Base-by-base conservation (phyloP, 139 green algal species). In the Ettlia oleoabundans region DNA sequence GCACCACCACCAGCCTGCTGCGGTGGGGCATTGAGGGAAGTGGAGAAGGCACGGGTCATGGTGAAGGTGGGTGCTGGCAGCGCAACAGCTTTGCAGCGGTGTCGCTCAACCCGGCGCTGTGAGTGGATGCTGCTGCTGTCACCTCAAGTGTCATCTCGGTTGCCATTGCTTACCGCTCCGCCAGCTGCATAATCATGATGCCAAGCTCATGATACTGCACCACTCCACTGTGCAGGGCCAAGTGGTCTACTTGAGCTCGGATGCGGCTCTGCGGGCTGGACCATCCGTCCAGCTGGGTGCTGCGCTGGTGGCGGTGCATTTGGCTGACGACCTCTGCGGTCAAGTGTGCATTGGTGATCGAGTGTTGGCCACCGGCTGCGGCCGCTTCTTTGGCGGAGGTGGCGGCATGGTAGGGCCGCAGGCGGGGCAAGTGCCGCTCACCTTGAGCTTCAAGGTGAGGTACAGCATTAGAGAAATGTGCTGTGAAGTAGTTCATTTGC, bases 41-140 rank as follows among this genome's bases (percentile, higher is more conserved):
- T 75, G 64, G 77, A 82, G 43, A n/a, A 37, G 63, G 51, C 53
- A 22, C 63, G 77, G 8, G 64, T 82, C 13, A 82, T 82, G 64
- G 64, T 75, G 63, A 42, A 37, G 42, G 63, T 82, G 43, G 32
- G 62, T 80, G 35, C 47, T n/a, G 72, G 72, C 28, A n/a, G n/a
- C n/a, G n/a, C n/a, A n/a, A n/a, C n/a, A n/a, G n/a, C n/a, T n/a
- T n/a, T n/a, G n/a, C n/a, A n/a, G n/a, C n/a, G n/a, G n/a, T n/a
- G n/a, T n/a, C n/a, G n/a, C n/a, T n/a, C n/a, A n/a, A n/a, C n/a
- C n/a, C n/a, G n/a, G n/a, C n/a, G n/a, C n/a, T n/a, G n/a, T n/a
- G n/a, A n/a, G n/a, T n/a, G n/a, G n/a, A n/a, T n/a, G n/a, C n/a
- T n/a, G n/a, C n/a, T n/a, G n/a, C n/a, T n/a, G n/a, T n/a, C n/a